Percentiles rank a stretch among this genome's conserved stretches.
phyloP scores from a whole-genome alignment of 129 eudicot genomes.

The Logfia minima region DNA sequence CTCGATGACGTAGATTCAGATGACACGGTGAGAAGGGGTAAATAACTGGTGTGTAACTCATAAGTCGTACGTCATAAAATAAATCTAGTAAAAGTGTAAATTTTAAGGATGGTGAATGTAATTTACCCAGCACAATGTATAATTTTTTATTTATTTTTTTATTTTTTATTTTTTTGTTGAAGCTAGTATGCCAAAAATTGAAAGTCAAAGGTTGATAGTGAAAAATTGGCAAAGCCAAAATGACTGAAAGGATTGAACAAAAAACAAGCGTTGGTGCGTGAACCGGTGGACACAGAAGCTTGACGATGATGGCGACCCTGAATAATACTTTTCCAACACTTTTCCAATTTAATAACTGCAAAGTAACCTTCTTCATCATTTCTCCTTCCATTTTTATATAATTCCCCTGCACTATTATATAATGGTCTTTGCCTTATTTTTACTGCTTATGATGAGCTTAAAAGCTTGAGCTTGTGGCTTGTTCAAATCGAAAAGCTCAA shows the following conservation, averaged over 20 bases:
- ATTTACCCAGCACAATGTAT: not conserved
- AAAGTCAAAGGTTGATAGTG: conserved; percentile 3
- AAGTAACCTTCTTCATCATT: conserved; percentile 19
- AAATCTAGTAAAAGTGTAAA: too few relatives aligned
- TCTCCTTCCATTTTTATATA: conserved; percentile 8
- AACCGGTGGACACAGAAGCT: conserved; percentile 11
- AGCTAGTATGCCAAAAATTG: not conserved
- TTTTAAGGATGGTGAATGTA: not conserved
- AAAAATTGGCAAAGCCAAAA: not conserved
- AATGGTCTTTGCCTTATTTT: not conserved
- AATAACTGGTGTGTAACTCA: too few relatives aligned
- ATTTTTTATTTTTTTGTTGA: too few relatives aligned
- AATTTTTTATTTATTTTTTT: too few relatives aligned
- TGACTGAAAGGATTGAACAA: conserved; percentile 27
- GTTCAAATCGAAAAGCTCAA: not conserved
- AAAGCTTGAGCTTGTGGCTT: not conserved
- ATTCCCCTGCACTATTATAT: not conserved
- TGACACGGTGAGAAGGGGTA: too few relatives aligned
- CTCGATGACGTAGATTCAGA: too few relatives aligned
- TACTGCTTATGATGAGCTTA: not conserved
- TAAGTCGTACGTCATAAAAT: too few relatives aligned
- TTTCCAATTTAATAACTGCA: conserved; percentile 17
- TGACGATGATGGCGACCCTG: conserved; percentile 31
- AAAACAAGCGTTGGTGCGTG: conserved; percentile 16
- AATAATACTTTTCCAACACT: conserved; percentile 26